A percentile compares a stretch with the other conserved stretches of the same genome.
Conservation (phyloP, 306 rosid genomes). For the Quercus robur region DNA sequence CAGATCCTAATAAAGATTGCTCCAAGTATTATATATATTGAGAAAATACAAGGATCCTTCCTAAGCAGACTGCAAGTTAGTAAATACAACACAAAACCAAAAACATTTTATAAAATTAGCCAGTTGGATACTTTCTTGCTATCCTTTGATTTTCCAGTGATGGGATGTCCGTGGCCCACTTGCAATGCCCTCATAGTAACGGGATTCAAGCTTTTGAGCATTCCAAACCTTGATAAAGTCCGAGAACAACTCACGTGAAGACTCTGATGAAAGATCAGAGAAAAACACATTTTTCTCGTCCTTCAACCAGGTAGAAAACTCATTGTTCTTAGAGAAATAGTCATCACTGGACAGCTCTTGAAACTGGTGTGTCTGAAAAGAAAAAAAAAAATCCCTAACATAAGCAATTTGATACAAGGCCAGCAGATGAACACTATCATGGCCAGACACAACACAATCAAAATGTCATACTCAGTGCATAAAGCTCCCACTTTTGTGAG, state of each 20-base stretch:
- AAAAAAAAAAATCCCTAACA: neutral
- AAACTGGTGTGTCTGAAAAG: slow-evolving; percentile 41
- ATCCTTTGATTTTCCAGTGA: slow-evolving; percentile 73
- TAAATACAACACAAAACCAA: neutral
- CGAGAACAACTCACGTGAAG: slow-evolving; percentile 62
- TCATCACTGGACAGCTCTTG: slow-evolving; percentile 73
- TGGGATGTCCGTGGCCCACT: slow-evolving; percentile 76
- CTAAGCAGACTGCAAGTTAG: neutral
- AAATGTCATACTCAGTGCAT: no score
- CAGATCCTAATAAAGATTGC: neutral
- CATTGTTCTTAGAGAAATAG: slow-evolving; percentile 84
- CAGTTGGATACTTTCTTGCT: slow-evolving; percentile 5
- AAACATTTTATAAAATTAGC: neutral
- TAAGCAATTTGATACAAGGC: neutral
- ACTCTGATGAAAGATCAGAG: slow-evolving; percentile 74
- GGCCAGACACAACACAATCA: neutral
- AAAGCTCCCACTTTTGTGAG: no score
- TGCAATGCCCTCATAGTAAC: slow-evolving; percentile 79
- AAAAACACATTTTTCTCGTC: slow-evolving; percentile 83
- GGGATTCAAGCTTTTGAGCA: slow-evolving; percentile 52
- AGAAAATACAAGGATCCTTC: neutral
- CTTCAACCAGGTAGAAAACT: slow-evolving; percentile 89
- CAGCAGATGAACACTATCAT: neutral
- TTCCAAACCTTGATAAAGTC: slow-evolving; percentile 85
- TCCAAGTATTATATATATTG: neutral